phyloP scores from a whole-genome alignment of 768 basidiomycete species.

The Trametes cinnabarina region DNA sequence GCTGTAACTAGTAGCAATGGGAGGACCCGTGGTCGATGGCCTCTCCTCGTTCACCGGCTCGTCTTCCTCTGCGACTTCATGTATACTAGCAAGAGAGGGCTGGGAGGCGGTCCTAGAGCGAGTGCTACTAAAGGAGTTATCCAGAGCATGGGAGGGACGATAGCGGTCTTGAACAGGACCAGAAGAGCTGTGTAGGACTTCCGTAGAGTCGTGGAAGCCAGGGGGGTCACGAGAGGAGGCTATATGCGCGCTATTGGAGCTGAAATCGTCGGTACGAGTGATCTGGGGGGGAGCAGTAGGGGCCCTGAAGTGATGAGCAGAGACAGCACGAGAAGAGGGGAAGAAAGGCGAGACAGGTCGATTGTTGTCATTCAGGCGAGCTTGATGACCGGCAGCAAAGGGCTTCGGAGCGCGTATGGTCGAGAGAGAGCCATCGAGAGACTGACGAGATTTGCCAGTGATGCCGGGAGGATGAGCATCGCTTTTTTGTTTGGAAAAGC shows the following conservation, averaged over 20 bases:
- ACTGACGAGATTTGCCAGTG: conserved; percentile 8
- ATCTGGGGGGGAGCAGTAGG: conserved; percentile 9
- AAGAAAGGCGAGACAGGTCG: conserved; percentile 24
- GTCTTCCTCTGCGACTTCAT: conserved; percentile 19
- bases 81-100: conserved; percentile 23
- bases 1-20: neutral
- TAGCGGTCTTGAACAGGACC: neutral
- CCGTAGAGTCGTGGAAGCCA: neutral
- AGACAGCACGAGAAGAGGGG: neutral
- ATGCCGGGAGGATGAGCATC: neutral
- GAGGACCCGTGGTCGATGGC: neutral
- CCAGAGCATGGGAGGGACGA: conserved; percentile 1
- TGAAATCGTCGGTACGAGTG: conserved; percentile 17
- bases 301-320: conserved; percentile 9
- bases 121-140: neutral
- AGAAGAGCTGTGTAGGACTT: neutral
- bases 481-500: conserved; percentile 16
- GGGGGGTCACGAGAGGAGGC: neutral
- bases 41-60: neutral
- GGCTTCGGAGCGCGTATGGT: conserved; percentile 14
- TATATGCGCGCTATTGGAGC: conserved; percentile 28
- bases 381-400: conserved; percentile 1
- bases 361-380: conserved; percentile 4
- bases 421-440: conserved; percentile 13
- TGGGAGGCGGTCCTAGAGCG: conserved; percentile 16